These are phyloP conservation scores for Diaporthe australafricana DNA, from an alignment of 2,329 filamentous ascomycete species.

Conservation along the genomic window DNA sequence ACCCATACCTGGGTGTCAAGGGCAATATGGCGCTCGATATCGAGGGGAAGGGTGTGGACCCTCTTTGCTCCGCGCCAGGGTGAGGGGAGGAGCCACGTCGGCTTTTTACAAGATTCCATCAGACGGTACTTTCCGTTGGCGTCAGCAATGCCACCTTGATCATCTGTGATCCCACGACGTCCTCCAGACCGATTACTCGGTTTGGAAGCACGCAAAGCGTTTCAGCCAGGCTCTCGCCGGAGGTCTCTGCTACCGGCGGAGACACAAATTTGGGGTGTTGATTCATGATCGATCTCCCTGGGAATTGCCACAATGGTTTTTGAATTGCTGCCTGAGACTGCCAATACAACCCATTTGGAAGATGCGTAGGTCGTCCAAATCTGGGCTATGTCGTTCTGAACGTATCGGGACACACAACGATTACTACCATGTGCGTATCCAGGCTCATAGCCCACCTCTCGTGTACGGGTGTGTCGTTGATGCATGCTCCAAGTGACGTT, in stretches of 20 bases:
- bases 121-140: conserved; percentile 7
- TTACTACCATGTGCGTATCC: not conserved
- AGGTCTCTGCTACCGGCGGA: not conserved
- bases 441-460: not conserved
- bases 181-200: not conserved
- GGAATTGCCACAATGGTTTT: not conserved
- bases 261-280: not conserved
- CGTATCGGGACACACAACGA: not conserved
- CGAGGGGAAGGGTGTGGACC: not conserved
- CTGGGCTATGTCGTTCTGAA: not conserved
- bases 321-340: not conserved
- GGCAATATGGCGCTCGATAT: not conserved
- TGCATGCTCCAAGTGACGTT: not conserved
- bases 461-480: too few relatives aligned
- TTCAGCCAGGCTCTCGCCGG: not conserved
- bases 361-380: not conserved
- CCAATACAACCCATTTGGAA: not conserved
- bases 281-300: not conserved
- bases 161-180: not conserved
- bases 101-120: not conserved
- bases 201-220: not conserved
- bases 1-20: not conserved
- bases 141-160: conserved; percentile 1
- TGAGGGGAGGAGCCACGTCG: conserved; percentile 4
- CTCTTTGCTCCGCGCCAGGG: not conserved